Percentiles rank a stretch among this genome's conserved stretches.
These are phyloP conservation scores for Paraphaeosphaeria minitans DNA, from an alignment of 2,329 filamentous ascomycete species.

Conservation along the genomic window DNA sequence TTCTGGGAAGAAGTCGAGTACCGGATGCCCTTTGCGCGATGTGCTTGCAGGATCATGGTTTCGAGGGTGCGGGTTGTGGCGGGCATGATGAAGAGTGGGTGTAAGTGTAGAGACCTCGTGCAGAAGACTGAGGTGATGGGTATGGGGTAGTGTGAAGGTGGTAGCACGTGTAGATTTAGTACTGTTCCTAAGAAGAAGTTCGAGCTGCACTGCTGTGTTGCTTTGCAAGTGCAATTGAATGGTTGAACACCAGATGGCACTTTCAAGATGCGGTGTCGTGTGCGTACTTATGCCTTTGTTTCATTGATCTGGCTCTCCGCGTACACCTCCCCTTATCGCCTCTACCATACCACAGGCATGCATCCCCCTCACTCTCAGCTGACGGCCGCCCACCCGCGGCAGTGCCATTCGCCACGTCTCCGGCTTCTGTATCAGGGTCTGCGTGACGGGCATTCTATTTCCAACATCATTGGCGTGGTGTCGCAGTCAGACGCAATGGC, in stretches of 20 bases:
- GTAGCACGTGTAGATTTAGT: too few relatives aligned
- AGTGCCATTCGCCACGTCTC: neutral
- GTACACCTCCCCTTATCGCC: neutral
- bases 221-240: neutral
- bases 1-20: constrained; percentile 38
- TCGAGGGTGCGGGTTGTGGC: constrained; percentile 36
- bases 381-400: neutral
- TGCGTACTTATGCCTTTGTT: neutral
- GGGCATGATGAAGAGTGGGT: constrained; percentile 23
- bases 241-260: neutral
- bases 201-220: too few relatives aligned
- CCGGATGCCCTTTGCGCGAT: constrained; percentile 43
- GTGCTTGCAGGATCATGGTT: constrained; percentile 39
- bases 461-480: neutral
- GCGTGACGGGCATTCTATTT: neutral
- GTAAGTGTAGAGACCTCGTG: too few relatives aligned
- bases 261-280: neutral
- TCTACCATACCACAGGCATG: neutral
- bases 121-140: too few relatives aligned
- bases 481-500: neutral
- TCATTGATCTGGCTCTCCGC: neutral
- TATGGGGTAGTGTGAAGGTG: neutral
- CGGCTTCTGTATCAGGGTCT: neutral
- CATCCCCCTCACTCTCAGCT: neutral
- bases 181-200: too few relatives aligned